Evolutionary conservation across 768 basidiomycete genomes (phyloP).

Genomic region (Boletus pseudopeckii): DNA sequence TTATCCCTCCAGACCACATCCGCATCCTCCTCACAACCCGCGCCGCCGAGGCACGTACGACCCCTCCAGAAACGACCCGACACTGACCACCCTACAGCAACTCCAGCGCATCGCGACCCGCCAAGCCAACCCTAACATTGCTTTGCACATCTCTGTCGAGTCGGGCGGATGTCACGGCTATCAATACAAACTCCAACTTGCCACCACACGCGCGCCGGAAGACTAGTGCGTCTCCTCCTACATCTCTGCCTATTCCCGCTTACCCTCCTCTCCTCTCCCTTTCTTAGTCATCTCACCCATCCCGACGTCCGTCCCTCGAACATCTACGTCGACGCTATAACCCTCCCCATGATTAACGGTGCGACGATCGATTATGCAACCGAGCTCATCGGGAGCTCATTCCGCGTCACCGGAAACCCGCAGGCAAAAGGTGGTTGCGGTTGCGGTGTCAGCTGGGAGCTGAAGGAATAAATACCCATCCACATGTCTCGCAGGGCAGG

Average conservation of each 20-base stretch:
- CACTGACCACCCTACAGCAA: conserved; percentile 54
- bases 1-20: conserved; percentile 51
- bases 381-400: conserved; percentile 92
- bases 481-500: neutral
- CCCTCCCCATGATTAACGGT: conserved; percentile 80
- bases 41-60: conserved; percentile 62
- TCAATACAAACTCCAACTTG: conserved; percentile 90
- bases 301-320: conserved; percentile 69
- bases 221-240: conserved; percentile 68
- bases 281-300: conserved; percentile 63
- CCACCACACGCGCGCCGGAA: conserved; percentile 55
- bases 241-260: neutral
- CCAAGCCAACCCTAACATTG: conserved; percentile 59
- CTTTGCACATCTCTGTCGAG: conserved; percentile 81
- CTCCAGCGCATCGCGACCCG: conserved; percentile 53
- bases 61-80: neutral
- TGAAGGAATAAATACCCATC: neutral
- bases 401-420: conserved; percentile 80
- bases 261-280: neutral
- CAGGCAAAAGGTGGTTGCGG: conserved; percentile 93
- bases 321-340: conserved; percentile 82
- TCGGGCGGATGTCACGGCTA: conserved; percentile 98
- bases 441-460: conserved; percentile 93
- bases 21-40: conserved; percentile 63
- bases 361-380: conserved; percentile 89